These are phyloP conservation scores for Ploettnerulaceae sp. DNA, from an alignment of 2,329 filamentous ascomycete species.

Conservation along the genomic window DNA sequence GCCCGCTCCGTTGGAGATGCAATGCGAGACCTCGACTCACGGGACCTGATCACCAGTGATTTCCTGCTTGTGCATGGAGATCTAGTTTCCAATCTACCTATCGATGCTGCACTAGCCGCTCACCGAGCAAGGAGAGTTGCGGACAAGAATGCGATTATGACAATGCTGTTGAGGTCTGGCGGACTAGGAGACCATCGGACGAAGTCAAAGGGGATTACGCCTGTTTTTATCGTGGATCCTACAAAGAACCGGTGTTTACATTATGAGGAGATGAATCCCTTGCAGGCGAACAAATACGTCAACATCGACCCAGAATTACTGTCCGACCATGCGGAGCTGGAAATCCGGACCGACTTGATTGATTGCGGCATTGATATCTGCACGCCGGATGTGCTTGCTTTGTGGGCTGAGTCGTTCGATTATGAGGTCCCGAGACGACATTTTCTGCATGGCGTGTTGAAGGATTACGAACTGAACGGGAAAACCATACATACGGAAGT, in stretches of 20 bases:
- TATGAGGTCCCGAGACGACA: conserved; percentile 86
- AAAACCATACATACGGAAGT: conserved; percentile 95
- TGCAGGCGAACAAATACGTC: conserved; percentile 59
- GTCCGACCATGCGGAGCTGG: conserved; percentile 66
- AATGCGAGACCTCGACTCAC: conserved; percentile 86
- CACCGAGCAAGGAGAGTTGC: conserved; percentile 76
- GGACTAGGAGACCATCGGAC: conserved; percentile 67
- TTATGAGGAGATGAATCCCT: conserved; percentile 83
- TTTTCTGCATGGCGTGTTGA: conserved; percentile 86
- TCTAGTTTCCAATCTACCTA: conserved; percentile 79
- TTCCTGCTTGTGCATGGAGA: conserved; percentile 93
- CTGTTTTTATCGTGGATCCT: conserved; percentile 82
- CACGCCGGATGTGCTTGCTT: conserved; percentile 86
- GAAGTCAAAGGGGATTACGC: conserved; percentile 68
- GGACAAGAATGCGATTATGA: conserved; percentile 97
- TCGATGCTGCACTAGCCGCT: conserved; percentile 72
- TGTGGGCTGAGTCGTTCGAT: conserved; percentile 98
- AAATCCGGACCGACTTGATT: conserved; percentile 80
- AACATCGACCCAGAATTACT: conserved; percentile 77
- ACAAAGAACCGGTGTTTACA: conserved; percentile 78
- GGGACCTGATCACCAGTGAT: conserved; percentile 79
- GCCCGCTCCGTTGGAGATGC: conserved; percentile 88
- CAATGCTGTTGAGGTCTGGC: conserved; percentile 79
- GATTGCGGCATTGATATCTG: conserved; percentile 97
- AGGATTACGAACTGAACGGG: conserved; percentile 94